Evolutionary conservation across 345 rosid species (phyloP).

Genomic region (Eucalyptus virginea): DNA sequence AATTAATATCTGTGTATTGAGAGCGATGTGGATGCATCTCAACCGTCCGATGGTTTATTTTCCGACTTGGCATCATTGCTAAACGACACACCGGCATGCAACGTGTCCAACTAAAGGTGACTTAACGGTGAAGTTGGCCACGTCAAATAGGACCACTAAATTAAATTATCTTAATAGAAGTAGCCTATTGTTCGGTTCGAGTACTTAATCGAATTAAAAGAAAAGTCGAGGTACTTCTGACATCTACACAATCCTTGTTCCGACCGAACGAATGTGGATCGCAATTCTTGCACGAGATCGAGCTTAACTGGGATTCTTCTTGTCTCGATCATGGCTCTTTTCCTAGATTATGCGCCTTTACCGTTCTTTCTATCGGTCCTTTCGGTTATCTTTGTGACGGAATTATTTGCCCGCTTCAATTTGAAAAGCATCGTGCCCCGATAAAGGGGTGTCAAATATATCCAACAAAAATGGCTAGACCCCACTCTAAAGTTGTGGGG

Average conservation of each 20-base stretch:
- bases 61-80: background rate
- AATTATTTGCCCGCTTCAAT: background rate
- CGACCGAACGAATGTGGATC: background rate
- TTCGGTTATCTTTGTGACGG: background rate
- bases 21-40: background rate
- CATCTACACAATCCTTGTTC: background rate
- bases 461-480: background rate
- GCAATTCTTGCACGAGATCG: background rate
- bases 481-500: background rate
- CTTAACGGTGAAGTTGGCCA: background rate
- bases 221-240: background rate
- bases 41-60: background rate
- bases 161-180: background rate
- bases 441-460: background rate
- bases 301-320: background rate
- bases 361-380: background rate
- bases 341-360: background rate
- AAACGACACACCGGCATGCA: rapidly evolving
- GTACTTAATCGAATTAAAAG: background rate
- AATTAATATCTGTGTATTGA: background rate
- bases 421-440: background rate
- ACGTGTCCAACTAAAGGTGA: background rate
- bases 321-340: background rate
- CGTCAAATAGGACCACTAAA: background rate
- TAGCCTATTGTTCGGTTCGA: background rate